Base-by-base conservation (phyloP, 192 early-diverging fungal genomes). In the Coemansia sp. region DNA sequence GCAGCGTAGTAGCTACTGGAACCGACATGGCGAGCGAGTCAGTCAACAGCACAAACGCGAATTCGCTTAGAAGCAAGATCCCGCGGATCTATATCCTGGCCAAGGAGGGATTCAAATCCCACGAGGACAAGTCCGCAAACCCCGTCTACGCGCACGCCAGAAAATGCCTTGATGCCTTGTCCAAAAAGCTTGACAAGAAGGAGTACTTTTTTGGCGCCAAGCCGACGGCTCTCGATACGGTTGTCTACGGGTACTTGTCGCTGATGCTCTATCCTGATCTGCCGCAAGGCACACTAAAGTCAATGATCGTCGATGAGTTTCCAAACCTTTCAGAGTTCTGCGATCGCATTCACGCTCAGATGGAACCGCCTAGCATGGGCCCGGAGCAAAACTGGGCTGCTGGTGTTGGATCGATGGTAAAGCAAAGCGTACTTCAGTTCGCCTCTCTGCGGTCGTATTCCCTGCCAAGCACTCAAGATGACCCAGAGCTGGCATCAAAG, bases 211-310 rank as follows among this genome's bases (percentile, higher is more conserved):
- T 94, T 79, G 94, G 94, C 6, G 78, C 88, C 64, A 89, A 86
- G 11, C 88, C 93, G 3, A 87, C 88, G 11, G 86, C 90, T 14
- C 77, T 96, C 8, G 96, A 98, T 73, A 88, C 90, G 10, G 81
- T 95, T 37, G 91, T 86, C 11, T 98, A 90, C 75, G 93, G 91
- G 16, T 89, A 95, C 70, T 81, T 98, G 27, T 84, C 93, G n/a
- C 73, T 93, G 46, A 88, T 94, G 31, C 57, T 88, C 48, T 89
- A 88, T 41, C 88, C 94, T n/a, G 81, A 91, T 24, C 83, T 96
- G 35, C 87, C 91, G 10, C 81, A 84, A 39, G 66, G 68, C 59
- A 72, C 77, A 19, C 67, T 84, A 31, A 72, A 72, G 29, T 39
- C 45, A 17, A 62, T 68, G 10, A 41, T 79, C 16, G 21, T 24